Percentiles rank a stretch among this genome's conserved stretches.
Evolutionary conservation across 345 rosid species (phyloP).

Genomic region (Rhizophora mangle): DNA sequence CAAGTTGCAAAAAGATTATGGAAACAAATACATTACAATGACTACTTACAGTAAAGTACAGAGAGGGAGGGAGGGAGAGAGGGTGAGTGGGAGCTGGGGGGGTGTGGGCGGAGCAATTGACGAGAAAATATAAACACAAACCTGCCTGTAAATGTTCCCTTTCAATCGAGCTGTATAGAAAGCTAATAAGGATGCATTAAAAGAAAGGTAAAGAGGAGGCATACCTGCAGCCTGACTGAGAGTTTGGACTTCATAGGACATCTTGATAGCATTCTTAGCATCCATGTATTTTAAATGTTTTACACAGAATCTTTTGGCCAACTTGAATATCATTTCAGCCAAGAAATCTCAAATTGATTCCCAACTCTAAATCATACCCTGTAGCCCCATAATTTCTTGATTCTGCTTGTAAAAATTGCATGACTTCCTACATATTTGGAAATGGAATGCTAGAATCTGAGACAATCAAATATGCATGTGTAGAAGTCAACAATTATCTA

Average conservation of each 20-base stretch:
- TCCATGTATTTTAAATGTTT: constrained; percentile 69
- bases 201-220: constrained; percentile 6
- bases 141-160: too few species aligned
- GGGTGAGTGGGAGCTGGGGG: too few species aligned
- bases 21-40: too few species aligned
- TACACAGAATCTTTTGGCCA: constrained; percentile 54
- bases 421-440: constrained; percentile 78
- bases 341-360: constrained; percentile 25
- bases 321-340: constrained; percentile 77
- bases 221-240: constrained; percentile 94
- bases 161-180: background rate
- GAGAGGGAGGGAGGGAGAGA: background rate
- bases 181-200: constrained; percentile 12
- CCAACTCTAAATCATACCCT: background rate
- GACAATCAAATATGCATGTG: constrained; percentile 37
- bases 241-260: constrained; percentile 61
- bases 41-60: too few species aligned
- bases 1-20: too few species aligned
- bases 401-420: background rate
- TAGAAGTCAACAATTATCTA: constrained; percentile 24
- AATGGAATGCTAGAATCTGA: constrained; percentile 88
- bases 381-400: background rate
- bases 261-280: constrained; percentile 72
- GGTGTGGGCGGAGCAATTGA: background rate
- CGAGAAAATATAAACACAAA: background rate